Base-by-base conservation (phyloP, 805 yeast species). In the Hanseniaspora hatyaiensis region DNA sequence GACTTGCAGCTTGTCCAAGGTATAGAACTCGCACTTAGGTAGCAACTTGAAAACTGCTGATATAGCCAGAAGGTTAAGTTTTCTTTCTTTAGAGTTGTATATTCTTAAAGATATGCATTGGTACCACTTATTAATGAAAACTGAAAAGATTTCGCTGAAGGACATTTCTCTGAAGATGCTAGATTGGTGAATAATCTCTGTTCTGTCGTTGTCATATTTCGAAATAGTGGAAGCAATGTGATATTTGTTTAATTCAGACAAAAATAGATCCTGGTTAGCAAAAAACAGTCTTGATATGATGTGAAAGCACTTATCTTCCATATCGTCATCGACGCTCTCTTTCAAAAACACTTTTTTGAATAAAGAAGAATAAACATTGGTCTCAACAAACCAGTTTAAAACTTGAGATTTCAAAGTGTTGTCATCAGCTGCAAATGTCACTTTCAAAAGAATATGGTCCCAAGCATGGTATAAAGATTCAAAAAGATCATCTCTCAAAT, bases 31-130 rank as follows among this genome's bases (percentile, higher is more conserved):
- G 11, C 38, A 54, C 62, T n/a, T 58, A 52, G 40, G 42, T 22
- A 65, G 52, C 12, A 65, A 54, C 1, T 59, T 54, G 11, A 75
- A 54, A 43, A 82, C 54, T 9, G 78, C 64, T 3, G 80, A 65
- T 8, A 82, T 59, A 0, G 84, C 92, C 50, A 84, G 60, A 3
- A 78, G 64, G 53, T 74, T 77, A 45, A 80, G 65, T 61, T 89
- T 89, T 52, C 82, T 76, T 54, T 77, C 75, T 51, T 84, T 71
- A 1, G 94, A 88, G 55, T 80, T 86, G 34, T 81, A 82, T 49
- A 83, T 72, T 51, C 75, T 74, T 24, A 67, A 65, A 51, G 72
- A 60, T 68, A 76, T 31, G 15, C 49, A 73, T 22, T 68, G 65
- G 34, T 68, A 62, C 67, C 73, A 69, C 13, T 61, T 55, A 4